Percentiles rank a stretch among this genome's conserved stretches.
These are phyloP conservation scores for Danielia reshetovae DNA, from an alignment of 805 yeast species.

Conservation along the genomic window DNA sequence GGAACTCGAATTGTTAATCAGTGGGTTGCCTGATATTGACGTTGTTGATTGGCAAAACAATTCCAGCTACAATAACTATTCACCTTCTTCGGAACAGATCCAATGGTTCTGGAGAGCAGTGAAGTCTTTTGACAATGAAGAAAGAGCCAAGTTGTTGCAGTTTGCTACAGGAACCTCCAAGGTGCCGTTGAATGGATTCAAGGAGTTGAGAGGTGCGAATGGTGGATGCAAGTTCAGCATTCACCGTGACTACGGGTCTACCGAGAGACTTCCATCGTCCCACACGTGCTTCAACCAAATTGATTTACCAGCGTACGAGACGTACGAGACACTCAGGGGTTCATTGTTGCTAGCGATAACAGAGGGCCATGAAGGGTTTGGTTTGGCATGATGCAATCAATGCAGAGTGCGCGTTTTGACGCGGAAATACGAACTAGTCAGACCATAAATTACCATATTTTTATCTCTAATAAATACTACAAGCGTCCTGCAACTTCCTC, in stretches of 20 bases:
- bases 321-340: slow-evolving; percentile 80
- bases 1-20: slow-evolving; percentile 85
- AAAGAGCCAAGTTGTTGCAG: slow-evolving; percentile 88
- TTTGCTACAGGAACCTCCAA: slow-evolving; percentile 97
- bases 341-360: slow-evolving; percentile 79
- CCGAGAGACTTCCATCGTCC: slow-evolving; percentile 87
- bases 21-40: slow-evolving; percentile 95
- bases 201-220: slow-evolving; percentile 80
- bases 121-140: slow-evolving; percentile 88
- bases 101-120: slow-evolving; percentile 99
- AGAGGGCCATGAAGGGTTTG: slow-evolving; percentile 96
- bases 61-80: slow-evolving; percentile 75
- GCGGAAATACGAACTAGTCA: too few species aligned
- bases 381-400: slow-evolving; percentile 57
- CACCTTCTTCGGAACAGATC: slow-evolving; percentile 78
- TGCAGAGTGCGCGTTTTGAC: not conserved
- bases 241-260: slow-evolving; percentile 82
- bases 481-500: slow-evolving; percentile 27
- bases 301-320: slow-evolving; percentile 88
- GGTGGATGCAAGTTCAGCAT: slow-evolving; percentile 85
- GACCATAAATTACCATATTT: not conserved
- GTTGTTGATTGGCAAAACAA: slow-evolving; percentile 94
- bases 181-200: slow-evolving; percentile 93
- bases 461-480: not conserved
- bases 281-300: slow-evolving; percentile 97